phyloP scores from a whole-genome alignment of 257 asterid genomes.

The Paulownia fortunei region DNA sequence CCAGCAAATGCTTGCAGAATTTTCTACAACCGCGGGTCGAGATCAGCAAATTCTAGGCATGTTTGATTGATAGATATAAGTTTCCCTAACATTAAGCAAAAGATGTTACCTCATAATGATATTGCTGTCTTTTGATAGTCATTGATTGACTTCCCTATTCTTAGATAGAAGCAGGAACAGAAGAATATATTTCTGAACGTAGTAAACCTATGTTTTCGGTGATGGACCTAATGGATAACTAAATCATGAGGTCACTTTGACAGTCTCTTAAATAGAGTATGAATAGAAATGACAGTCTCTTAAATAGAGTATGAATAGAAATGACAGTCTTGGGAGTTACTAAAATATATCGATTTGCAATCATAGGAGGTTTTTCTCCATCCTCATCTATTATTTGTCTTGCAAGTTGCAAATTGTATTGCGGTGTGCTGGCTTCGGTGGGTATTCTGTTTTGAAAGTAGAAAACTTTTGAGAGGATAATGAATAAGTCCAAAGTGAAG shows the following conservation, averaged over 20 bases:
- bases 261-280: neutral
- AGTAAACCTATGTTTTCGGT: neutral
- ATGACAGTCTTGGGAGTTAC: neutral
- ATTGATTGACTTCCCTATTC: constrained; percentile 17
- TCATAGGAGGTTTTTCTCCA: neutral
- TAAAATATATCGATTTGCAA: neutral
- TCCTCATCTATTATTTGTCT: constrained; percentile 8
- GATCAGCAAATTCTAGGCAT: constrained; percentile 86
- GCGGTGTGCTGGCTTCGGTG: neutral
- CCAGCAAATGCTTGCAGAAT: constrained; percentile 79
- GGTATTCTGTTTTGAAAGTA: neutral
- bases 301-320: neutral
- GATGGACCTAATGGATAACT: neutral
- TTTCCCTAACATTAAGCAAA: constrained; percentile 15
- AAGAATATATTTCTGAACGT: constrained; percentile 5
- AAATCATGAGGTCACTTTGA: neutral
- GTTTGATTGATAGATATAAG: constrained; percentile 27
- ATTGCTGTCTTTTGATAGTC: constrained; percentile 11
- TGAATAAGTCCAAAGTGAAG: neutral
- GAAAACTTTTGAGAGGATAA: neutral
- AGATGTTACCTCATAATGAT: neutral
- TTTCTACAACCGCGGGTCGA: constrained; percentile 65
- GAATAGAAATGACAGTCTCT: neutral
- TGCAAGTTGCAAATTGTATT: neutral
- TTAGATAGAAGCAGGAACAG: constrained; percentile 1